A percentile compares a stretch with the other conserved stretches of the same genome.
phyloP scores from a whole-genome alignment of 352 stramenopile species.

The Globisporangium mamillatum region DNA sequence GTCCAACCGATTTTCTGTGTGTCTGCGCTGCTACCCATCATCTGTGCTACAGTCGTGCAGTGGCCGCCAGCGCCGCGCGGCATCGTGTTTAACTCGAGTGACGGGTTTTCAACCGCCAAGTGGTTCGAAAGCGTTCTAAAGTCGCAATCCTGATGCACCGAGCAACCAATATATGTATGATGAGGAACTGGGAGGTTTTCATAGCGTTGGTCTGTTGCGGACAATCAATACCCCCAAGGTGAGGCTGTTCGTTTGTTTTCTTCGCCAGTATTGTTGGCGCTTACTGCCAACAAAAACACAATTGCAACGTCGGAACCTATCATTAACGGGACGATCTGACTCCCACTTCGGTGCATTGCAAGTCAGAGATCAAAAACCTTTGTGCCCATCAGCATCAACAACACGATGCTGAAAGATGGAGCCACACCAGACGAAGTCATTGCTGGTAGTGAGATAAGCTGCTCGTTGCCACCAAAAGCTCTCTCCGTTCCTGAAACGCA shows the following conservation, averaged over 20 bases:
- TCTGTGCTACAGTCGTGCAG: background rate
- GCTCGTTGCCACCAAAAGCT: background rate
- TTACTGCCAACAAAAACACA: background rate
- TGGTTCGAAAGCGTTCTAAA: slow-evolving; percentile 11
- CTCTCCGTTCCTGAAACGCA: background rate
- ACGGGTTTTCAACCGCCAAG: slow-evolving; percentile 15
- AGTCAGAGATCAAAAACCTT: background rate
- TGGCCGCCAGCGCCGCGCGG: slow-evolving; percentile 9
- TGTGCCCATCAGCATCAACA: background rate
- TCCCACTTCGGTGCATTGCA: background rate
- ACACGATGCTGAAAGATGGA: background rate
- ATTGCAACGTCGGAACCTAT: background rate
- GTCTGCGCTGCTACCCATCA: background rate
- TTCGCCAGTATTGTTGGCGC: background rate
- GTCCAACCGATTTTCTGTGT: background rate
- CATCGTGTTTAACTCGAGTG: slow-evolving; percentile 18
- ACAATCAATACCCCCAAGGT: background rate
- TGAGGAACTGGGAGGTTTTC: background rate
- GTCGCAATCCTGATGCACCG: background rate
- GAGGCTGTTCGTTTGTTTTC: background rate
- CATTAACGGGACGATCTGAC: background rate
- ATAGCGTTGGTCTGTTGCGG: background rate
- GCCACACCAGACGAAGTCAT: background rate
- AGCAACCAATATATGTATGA: background rate
- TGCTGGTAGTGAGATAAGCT: background rate